Evolutionary conservation across 2,329 filamentous ascomycete species (phyloP), one percentile per base, ranked within the genome.

Genomic region (Alternaria arbusti): DNA sequence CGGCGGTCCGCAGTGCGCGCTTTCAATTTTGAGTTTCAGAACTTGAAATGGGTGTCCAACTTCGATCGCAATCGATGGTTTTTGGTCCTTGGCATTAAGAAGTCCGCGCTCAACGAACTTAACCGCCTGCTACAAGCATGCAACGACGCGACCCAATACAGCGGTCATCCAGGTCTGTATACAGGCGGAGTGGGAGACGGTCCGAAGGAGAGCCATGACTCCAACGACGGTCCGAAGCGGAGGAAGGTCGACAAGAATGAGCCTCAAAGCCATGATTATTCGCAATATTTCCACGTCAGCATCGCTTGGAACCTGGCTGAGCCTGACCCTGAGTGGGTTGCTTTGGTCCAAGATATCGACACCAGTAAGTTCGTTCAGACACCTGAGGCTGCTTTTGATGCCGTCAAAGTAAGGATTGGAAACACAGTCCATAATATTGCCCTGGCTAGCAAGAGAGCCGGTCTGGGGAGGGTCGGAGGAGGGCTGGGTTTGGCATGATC

Each of bases 211-310:
- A 58, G 59, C 51, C 62, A 69, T 47, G 28, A 65, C 57, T 58
- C 54, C 8, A 57, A 54, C 32, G 57, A 58, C 50, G 47, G 59
- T 47, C 65, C 57, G 54, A 70, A 67, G 55, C 66, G 59, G 46
- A 68, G 52, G 36, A 71, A 65, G 59, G 67, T 62, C 54, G 44
- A 57, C 13, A 47, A 66, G 32, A 26, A 44, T 22, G 51, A 61
- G 23, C n/a, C 32, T 22, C 36, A 44, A n/a, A 20, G 54, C 32
- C 5, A 55, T 55, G 36, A 62, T 43, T 59, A 84, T 57, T 85
- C 85, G 5, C 78, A 84, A 52, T 88, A 86, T 22, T 97, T 97
- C 74, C 96, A 99, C 79, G 83, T 98, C 63, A 97, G 94, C 49
- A 88, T 99, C 59, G 96, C 91, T 0, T 98, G 95, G 96, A 91